Conservation (phyloP, 129 eudicot genomes). For the Gnaphalium uliginosum region DNA sequence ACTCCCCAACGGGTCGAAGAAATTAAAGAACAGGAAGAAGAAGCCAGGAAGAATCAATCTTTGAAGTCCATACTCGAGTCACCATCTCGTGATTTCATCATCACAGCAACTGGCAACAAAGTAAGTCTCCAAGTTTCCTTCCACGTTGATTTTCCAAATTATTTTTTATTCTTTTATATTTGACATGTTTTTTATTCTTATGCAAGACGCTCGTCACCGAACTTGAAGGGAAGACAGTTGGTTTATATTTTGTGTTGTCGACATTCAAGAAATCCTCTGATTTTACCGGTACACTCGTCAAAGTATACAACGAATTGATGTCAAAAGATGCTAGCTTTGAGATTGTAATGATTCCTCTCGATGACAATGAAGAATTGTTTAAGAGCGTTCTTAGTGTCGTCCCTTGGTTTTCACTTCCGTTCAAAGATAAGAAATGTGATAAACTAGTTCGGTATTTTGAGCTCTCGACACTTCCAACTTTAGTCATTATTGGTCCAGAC, state of each 20-base stretch:
- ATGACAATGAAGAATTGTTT: conserved; percentile 55
- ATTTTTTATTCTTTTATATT: background rate
- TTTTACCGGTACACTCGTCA: conserved; percentile 48
- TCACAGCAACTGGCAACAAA: conserved; percentile 50
- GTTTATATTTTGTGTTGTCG: conserved; percentile 53
- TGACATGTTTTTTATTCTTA: conserved; percentile 6
- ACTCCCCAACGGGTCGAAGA: conserved; percentile 47
- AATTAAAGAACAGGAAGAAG: conserved; percentile 59
- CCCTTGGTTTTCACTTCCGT: conserved; percentile 78
- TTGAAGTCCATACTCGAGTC: conserved; percentile 47
- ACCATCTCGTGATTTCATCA: conserved; percentile 48
- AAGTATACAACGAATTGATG: conserved; percentile 57
- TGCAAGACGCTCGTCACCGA: conserved; percentile 60
- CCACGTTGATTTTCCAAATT: background rate
- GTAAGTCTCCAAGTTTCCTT: conserved; percentile 34
- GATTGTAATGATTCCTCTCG: conserved; percentile 74
- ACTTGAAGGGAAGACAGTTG: conserved; percentile 79
- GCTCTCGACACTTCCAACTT: conserved; percentile 54
- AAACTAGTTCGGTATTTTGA: conserved; percentile 69
- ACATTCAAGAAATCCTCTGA: conserved; percentile 30
- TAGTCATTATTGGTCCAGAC: conserved; percentile 73
- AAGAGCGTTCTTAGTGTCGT: conserved; percentile 34
- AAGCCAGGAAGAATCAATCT: conserved; percentile 60
- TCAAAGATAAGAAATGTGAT: conserved; percentile 55
- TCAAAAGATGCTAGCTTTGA: conserved; percentile 62